phyloP scores from a whole-genome alignment of 768 basidiomycete genomes.

The Pluteus cervinus region DNA sequence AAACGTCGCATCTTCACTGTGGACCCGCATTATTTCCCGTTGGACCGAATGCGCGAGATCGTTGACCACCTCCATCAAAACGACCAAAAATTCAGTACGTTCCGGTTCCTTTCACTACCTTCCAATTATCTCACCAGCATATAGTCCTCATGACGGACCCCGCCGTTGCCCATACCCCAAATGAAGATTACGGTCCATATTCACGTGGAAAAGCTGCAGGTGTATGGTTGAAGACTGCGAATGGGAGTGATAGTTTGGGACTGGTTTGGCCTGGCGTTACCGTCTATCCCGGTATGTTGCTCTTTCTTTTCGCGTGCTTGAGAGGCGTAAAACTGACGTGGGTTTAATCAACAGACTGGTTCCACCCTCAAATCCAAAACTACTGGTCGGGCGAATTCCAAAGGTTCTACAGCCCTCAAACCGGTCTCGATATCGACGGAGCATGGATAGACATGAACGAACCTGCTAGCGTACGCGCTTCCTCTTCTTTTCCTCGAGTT shows the following conservation, averaged over 20 bases:
- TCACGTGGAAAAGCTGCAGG: slow-evolving; percentile 46
- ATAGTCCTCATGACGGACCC: slow-evolving; percentile 73
- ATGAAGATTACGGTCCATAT: slow-evolving; percentile 43
- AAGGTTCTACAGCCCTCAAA: slow-evolving; percentile 45
- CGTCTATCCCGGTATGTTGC: slow-evolving; percentile 42
- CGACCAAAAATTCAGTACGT: slow-evolving; percentile 51
- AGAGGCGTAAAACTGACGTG: background rate
- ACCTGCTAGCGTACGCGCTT: slow-evolving; percentile 48
- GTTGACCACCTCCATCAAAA: slow-evolving; percentile 54
- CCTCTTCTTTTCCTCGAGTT: background rate
- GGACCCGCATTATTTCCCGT: slow-evolving; percentile 63
- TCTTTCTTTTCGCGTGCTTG: background rate
- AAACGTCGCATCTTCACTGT: slow-evolving; percentile 62
- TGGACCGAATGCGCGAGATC: slow-evolving; percentile 58
- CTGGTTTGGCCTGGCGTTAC: slow-evolving; percentile 66
- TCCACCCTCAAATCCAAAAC: slow-evolving; percentile 45
- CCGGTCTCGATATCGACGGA: slow-evolving; percentile 61
- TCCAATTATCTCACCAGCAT: background rate
- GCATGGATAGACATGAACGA: slow-evolving; percentile 80
- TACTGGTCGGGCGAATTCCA: slow-evolving; percentile 62
- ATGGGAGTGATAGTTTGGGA: slow-evolving; percentile 52
- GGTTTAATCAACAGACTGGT: slow-evolving; percentile 42
- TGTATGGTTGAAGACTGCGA: slow-evolving; percentile 56
- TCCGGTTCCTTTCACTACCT: background rate
- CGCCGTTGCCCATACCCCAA: slow-evolving; percentile 50